These are phyloP conservation scores for Begonia loranthoides DNA, from an alignment of 306 rosid species.

Conservation along the genomic window DNA sequence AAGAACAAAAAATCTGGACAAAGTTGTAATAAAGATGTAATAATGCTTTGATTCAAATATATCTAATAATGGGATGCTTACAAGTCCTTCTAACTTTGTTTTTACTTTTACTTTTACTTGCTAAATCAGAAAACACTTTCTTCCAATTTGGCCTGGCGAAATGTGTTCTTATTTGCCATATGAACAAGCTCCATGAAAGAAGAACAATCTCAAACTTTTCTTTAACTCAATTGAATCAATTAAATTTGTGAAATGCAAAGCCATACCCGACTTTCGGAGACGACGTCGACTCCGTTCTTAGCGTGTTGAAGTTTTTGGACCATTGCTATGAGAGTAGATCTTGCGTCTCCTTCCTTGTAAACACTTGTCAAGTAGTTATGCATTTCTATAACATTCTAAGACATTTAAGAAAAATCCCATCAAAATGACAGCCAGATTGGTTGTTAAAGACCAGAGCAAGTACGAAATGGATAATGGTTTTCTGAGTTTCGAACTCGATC, in stretches of 20 bases:
- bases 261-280: constrained; percentile 79
- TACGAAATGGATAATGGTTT: not conserved
- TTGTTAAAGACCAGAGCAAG: constrained; percentile 2
- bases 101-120: too few relatives aligned
- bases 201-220: too few relatives aligned
- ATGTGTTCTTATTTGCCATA: constrained; percentile 67
- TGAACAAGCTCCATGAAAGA: not conserved
- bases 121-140: constrained; percentile 44
- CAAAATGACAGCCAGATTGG: constrained; percentile 4
- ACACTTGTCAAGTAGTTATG: constrained; percentile 88
- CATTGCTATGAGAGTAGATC: constrained; percentile 83
- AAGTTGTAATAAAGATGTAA: too few relatives aligned
- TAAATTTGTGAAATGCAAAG: not conserved
- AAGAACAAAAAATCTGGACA: too few relatives aligned
- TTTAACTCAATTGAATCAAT: not conserved
- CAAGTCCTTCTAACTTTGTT: too few relatives aligned
- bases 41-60: too few relatives aligned
- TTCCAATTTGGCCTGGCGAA: constrained; percentile 91
- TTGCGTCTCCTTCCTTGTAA: constrained; percentile 84
- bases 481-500: constrained; percentile 13
- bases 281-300: constrained; percentile 73
- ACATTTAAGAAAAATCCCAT: constrained; percentile 32
- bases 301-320: constrained; percentile 77
- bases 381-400: constrained; percentile 82
- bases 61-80: too few relatives aligned